phyloP scores from a whole-genome alignment of 257 asterid species.

The Fraxinus anomala region DNA sequence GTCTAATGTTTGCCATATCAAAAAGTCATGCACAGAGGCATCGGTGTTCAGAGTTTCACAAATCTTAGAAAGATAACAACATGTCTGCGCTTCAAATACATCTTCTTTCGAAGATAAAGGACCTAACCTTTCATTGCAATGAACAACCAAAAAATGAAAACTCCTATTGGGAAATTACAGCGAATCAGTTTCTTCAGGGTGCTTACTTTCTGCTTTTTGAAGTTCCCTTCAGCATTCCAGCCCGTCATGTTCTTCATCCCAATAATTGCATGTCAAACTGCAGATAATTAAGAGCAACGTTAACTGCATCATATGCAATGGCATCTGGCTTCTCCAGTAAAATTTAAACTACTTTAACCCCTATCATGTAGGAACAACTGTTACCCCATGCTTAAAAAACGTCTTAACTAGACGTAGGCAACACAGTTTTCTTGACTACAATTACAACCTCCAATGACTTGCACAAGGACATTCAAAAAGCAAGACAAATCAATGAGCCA shows the following conservation, averaged over 20 bases:
- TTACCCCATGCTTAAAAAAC: too few species aligned
- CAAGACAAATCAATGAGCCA: too few species aligned
- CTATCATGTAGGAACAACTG: too few species aligned
- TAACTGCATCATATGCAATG: neutral
- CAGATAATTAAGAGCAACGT: conserved; percentile 27
- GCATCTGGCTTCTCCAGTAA: too few species aligned
- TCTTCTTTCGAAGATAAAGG: neutral
- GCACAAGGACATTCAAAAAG: neutral
- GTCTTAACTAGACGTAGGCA: neutral
- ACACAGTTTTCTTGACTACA: too few species aligned
- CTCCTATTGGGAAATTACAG: neutral
- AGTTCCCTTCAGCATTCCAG: neutral
- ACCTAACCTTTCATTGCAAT: neutral
- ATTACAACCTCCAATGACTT: too few species aligned
- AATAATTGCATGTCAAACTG: conserved; percentile 29
- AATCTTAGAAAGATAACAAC: neutral
- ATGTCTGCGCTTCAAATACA: neutral
- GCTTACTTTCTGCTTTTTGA: neutral
- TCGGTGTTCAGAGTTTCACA: too few species aligned
- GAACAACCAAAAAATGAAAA: neutral
- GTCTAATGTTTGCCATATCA: too few species aligned
- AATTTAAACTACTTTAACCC: too few species aligned
- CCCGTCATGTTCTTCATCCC: neutral
- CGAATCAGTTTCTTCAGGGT: neutral
- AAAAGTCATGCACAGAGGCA: too few species aligned